Percentiles rank a stretch among this genome's conserved stretches.
phyloP scores from a whole-genome alignment of 2,329 filamentous ascomycete species.

The Fonsecaea multimorphosa region DNA sequence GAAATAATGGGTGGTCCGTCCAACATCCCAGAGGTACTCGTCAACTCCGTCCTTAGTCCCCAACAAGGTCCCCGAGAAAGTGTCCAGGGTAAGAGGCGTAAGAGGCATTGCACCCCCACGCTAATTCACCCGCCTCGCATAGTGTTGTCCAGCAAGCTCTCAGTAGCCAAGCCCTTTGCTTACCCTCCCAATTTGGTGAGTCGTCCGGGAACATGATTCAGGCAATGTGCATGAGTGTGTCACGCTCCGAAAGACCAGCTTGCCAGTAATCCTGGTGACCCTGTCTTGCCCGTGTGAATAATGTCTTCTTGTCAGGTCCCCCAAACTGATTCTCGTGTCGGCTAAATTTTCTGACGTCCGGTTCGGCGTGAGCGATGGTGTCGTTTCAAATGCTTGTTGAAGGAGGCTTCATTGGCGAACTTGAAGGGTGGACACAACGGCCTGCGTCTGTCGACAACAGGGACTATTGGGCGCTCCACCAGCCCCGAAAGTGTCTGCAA shows the following conservation, averaged over 20 bases:
- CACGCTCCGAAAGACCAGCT: background rate
- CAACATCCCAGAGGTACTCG: background rate
- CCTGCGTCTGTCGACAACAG: background rate
- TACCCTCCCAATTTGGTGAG: conserved; percentile 14
- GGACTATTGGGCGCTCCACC: background rate
- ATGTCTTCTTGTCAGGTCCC: conserved; percentile 23
- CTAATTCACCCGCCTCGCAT: conserved; percentile 6
- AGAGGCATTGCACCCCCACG: conserved; percentile 20
- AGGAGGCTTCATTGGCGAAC: background rate
- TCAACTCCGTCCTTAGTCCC: background rate
- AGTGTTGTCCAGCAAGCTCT: conserved; percentile 8
- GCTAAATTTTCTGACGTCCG: background rate
- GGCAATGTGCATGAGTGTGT: background rate
- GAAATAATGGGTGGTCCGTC: background rate
- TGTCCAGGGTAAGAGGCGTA: conserved; percentile 4
- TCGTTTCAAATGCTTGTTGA: background rate
- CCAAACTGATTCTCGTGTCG: conserved; percentile 1
- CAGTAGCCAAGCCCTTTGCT: conserved; percentile 2
- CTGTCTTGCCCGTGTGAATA: conserved; percentile 19
- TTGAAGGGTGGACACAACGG: background rate
- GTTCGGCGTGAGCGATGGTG: background rate
- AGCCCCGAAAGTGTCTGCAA: background rate
- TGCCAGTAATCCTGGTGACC: conserved; percentile 1
- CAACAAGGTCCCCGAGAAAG: background rate
- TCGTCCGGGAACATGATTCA: conserved; percentile 7